A percentile compares a stretch with the other conserved stretches of the same genome.
Conservation (phyloP, 208 protist genomes). For the Acanthamoeba triangularis region DNA sequence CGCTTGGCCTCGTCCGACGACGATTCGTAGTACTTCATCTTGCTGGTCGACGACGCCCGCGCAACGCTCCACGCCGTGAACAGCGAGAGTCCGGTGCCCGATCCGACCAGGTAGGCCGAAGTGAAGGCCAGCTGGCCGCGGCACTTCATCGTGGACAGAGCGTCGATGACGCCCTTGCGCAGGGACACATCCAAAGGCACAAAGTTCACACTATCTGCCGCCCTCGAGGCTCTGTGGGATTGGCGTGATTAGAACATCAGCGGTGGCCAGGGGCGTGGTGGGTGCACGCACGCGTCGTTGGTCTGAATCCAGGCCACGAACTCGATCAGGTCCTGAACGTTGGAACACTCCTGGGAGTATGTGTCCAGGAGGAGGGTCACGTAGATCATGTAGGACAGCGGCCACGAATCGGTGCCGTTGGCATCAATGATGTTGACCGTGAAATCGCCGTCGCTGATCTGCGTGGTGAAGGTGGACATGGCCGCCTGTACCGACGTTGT, state of each 20-base stretch:
- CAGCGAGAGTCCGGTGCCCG: neutral
- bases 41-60: neutral
- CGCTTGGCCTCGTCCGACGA: neutral
- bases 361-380: neutral
- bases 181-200: slow-evolving; percentile 5
- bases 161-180: neutral
- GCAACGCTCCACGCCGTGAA: neutral
- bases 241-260: neutral
- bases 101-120: neutral
- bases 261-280: neutral
- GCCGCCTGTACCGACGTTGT: neutral
- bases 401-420: slow-evolving; percentile 22
- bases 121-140: neutral
- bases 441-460: neutral
- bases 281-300: neutral
- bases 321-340: slow-evolving; percentile 21
- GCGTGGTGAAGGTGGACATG: neutral
- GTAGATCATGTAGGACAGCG: slow-evolving; percentile 15
- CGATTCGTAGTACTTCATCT: slow-evolving; percentile 25
- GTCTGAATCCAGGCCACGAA: slow-evolving; percentile 50
- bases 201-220: neutral
- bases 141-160: neutral
- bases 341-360: neutral
- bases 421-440: slow-evolving; percentile 20
- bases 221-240: neutral